Evolutionary conservation across 768 basidiomycete genomes (phyloP).

Genomic region (Suillus hirtellus): DNA sequence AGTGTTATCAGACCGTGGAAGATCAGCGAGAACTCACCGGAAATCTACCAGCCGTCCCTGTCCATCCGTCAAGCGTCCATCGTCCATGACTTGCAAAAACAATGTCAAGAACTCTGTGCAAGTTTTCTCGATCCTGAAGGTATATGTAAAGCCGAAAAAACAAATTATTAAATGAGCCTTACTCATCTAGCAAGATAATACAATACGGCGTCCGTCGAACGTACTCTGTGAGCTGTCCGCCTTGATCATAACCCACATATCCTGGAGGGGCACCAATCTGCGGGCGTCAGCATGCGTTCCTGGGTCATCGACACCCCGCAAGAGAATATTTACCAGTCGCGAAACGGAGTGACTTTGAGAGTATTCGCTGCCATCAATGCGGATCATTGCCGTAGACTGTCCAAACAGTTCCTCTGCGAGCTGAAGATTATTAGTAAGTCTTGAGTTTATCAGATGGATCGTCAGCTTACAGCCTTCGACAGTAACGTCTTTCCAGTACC

Average conservation of each 20-base stretch:
- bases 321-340: slow-evolving; percentile 28
- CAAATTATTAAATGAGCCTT: slow-evolving; percentile 1
- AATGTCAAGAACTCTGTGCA: slow-evolving; percentile 44
- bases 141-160: slow-evolving; percentile 4
- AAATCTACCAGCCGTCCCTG: slow-evolving; percentile 17
- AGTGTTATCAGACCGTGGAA: not conserved
- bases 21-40: slow-evolving; percentile 1
- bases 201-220: slow-evolving; percentile 42
- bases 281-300: not conserved
- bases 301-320: not conserved
- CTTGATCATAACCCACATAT: slow-evolving; percentile 46
- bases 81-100: slow-evolving; percentile 49
- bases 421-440: slow-evolving; percentile 4
- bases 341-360: slow-evolving; percentile 44
- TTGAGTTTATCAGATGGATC: not conserved
- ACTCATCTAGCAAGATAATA: slow-evolving; percentile 31
- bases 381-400: slow-evolving; percentile 41
- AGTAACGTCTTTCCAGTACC: slow-evolving; percentile 44
- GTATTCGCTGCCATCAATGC: slow-evolving; percentile 50
- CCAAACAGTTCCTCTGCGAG: slow-evolving; percentile 49
- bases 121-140: slow-evolving; percentile 40
- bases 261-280: slow-evolving; percentile 36
- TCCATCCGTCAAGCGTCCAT: slow-evolving; percentile 45
- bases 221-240: slow-evolving; percentile 45
- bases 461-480: slow-evolving; percentile 32